These are phyloP conservation scores for Cyclotella kingstonii DNA, from an alignment of 108 stramenopile genomes.

Conservation along the genomic window DNA sequence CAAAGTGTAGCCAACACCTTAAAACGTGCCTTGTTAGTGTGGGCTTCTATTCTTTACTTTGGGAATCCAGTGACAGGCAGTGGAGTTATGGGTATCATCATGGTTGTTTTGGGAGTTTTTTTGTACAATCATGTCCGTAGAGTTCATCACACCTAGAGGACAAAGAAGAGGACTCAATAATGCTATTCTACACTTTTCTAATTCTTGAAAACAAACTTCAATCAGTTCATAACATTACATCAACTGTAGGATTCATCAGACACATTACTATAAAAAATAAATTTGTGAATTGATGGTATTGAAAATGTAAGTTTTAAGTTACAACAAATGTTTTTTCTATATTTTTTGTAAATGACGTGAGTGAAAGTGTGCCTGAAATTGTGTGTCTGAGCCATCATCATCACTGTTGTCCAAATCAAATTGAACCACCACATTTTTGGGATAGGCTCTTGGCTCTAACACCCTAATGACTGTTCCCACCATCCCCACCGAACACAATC, in stretches of 20 bases:
- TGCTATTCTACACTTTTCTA: no score
- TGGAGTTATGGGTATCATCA: constrained; percentile 36
- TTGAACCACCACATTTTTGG: constrained; percentile 38
- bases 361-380: constrained; percentile 41
- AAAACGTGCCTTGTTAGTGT: constrained; percentile 41
- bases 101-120: constrained; percentile 44
- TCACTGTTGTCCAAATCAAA: constrained; percentile 27
- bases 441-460: constrained; percentile 22
- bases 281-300: no score
- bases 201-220: no score
- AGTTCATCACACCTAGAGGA: constrained; percentile 31
- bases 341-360: constrained; percentile 33
- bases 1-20: constrained; percentile 44
- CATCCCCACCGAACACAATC: constrained; percentile 41
- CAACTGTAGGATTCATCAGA: no score
- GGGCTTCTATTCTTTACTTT: constrained; percentile 43
- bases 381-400: not conserved
- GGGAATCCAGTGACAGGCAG: constrained; percentile 35
- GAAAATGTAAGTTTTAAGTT: not conserved
- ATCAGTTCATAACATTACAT: no score
- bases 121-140: constrained; percentile 45
- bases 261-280: no score
- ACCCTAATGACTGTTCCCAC: constrained; percentile 38
- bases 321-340: not conserved
- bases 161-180: no score